phyloP scores from a whole-genome alignment of 768 basidiomycete species.

The Hericium rajendrae region DNA sequence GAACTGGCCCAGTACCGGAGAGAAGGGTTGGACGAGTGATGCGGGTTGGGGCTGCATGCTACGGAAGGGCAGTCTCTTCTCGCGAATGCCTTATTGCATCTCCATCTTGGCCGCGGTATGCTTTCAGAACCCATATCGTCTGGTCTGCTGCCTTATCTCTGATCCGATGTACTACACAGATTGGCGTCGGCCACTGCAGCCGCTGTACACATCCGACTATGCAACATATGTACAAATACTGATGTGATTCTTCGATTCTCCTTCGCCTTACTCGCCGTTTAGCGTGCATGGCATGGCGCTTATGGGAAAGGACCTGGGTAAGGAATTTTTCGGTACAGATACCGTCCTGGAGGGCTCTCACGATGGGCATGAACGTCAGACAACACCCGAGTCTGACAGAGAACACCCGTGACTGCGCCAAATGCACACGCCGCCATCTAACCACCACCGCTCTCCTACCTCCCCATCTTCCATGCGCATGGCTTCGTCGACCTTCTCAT shows the following conservation, averaged over 20 bases:
- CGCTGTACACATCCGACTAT: slow-evolving; percentile 52
- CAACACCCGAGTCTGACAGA: slow-evolving; percentile 1
- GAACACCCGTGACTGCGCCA: background rate
- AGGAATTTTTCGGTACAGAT: slow-evolving; percentile 33
- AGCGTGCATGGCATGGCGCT: slow-evolving; percentile 94
- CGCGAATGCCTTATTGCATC: slow-evolving; percentile 67
- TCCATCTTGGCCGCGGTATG: slow-evolving; percentile 69
- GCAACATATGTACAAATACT: slow-evolving; percentile 86
- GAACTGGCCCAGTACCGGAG: slow-evolving; percentile 53
- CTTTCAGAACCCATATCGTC: slow-evolving; percentile 1
- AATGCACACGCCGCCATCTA: background rate
- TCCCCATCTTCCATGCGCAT: slow-evolving; percentile 18
- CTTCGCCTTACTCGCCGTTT: slow-evolving; percentile 77
- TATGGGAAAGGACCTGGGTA: slow-evolving; percentile 90
- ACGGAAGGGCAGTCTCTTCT: slow-evolving; percentile 74
- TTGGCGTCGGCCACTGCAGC: slow-evolving; percentile 69
- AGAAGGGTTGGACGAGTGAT: slow-evolving; percentile 79
- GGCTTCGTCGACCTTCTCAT: slow-evolving; percentile 33
- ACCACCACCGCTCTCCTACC: slow-evolving; percentile 14
- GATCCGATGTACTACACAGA: slow-evolving; percentile 34
- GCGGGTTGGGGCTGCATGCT: slow-evolving; percentile 92
- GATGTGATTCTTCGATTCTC: slow-evolving; percentile 93
- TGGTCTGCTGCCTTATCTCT: background rate
- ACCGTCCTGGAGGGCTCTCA: background rate
- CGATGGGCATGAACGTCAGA: slow-evolving; percentile 6